Conservation (phyloP, 805 yeast genomes). For the Hanseniaspora lachancei region DNA sequence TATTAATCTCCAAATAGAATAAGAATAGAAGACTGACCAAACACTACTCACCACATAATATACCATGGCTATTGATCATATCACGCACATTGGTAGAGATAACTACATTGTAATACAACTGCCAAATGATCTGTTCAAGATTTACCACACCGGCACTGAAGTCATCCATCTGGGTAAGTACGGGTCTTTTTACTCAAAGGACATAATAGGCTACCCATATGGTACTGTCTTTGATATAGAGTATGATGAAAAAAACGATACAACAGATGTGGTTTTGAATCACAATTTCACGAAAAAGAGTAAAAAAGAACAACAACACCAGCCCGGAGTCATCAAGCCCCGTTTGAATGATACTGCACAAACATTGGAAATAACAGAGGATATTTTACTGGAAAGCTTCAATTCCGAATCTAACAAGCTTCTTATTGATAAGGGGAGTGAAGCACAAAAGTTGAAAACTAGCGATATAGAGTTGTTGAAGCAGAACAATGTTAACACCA, state of each 20-base stretch:
- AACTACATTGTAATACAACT: conserved; percentile 48
- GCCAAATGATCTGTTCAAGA: conserved; percentile 69
- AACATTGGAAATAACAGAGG: conserved; percentile 15
- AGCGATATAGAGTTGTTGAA: conserved; percentile 81
- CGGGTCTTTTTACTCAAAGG: conserved; percentile 68
- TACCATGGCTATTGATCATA: conserved; percentile 20
- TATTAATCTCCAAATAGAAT: too few species aligned
- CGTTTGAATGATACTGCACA: conserved; percentile 13
- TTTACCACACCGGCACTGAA: conserved; percentile 49
- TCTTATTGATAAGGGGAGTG: conserved; percentile 54
- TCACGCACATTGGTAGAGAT: conserved; percentile 21
- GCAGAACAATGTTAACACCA: conserved; percentile 55
- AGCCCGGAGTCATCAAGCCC: conserved; percentile 3
- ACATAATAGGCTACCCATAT: conserved; percentile 63
- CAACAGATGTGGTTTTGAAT: conserved; percentile 15
- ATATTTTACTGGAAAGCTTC: conserved; percentile 24
- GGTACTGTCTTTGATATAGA: conserved; percentile 81
- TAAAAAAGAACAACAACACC: conserved; percentile 10
- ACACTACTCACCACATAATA: neutral
- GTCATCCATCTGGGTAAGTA: conserved; percentile 74
- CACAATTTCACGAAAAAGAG: conserved; percentile 13
- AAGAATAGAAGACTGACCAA: neutral
- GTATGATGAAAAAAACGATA: conserved; percentile 19
- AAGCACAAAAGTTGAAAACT: conserved; percentile 57
- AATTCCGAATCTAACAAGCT: conserved; percentile 36